Conservation (phyloP, 371 early-diverging fungal species). For the Polyrhizophydium stewartii region DNA sequence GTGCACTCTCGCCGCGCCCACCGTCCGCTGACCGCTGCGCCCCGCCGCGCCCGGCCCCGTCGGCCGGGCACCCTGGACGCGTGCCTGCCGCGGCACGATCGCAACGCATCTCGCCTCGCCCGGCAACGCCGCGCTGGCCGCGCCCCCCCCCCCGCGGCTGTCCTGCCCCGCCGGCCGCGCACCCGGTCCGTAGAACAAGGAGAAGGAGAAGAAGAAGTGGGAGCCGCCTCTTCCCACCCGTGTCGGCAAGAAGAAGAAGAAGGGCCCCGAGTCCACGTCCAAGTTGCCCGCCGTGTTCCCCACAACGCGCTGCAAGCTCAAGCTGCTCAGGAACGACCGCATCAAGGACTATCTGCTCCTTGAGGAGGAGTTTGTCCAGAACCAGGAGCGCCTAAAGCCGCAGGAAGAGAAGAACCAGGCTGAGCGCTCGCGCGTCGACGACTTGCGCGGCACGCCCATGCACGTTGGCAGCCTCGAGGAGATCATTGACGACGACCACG, state of each 20-base stretch:
- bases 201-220: conserved; percentile 89
- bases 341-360: conserved; percentile 97
- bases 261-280: conserved; percentile 90
- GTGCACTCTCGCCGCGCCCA: too few species aligned
- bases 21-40: too few species aligned
- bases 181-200: too few species aligned
- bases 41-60: too few species aligned
- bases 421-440: conserved; percentile 94
- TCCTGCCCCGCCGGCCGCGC: too few species aligned
- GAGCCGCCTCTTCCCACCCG: conserved; percentile 97
- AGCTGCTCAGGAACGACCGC: conserved; percentile 93
- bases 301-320: conserved; percentile 94
- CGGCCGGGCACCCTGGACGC: too few species aligned
- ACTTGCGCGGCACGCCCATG: conserved; percentile 99
- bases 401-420: conserved; percentile 91
- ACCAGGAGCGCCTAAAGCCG: conserved; percentile 94
- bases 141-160: too few species aligned
- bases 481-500: conserved; percentile 99
- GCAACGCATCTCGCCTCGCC: too few species aligned
- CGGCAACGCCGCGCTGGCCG: too few species aligned
- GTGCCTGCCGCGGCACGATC: too few species aligned
- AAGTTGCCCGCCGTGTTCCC: conserved; percentile 96
- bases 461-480: conserved; percentile 98
- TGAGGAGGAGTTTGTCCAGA: conserved; percentile 97
- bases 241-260: conserved; percentile 94